phyloP scores from a whole-genome alignment of 176 grass and related monocot genomes.

The Otatea glauca region DNA sequence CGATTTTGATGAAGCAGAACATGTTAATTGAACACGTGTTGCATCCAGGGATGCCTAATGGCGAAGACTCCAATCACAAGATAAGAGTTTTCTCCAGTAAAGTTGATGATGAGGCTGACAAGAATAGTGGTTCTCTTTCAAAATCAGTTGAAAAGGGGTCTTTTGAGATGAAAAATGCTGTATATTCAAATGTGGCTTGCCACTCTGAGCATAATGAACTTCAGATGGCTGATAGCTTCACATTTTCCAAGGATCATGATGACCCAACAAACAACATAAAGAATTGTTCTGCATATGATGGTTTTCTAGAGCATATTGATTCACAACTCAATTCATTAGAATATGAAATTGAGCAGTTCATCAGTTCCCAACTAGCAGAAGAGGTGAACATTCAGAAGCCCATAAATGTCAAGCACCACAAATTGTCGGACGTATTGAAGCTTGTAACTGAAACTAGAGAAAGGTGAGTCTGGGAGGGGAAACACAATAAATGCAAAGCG shows the following conservation, averaged over 20 bases:
- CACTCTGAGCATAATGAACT: slow-evolving; percentile 24
- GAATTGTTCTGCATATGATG: slow-evolving; percentile 40
- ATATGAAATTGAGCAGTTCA: slow-evolving; percentile 67
- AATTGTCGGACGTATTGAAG: slow-evolving; percentile 65
- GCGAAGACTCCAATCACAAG: slow-evolving; percentile 34
- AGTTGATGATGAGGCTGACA: slow-evolving; percentile 30
- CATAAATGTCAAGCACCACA: slow-evolving; percentile 44
- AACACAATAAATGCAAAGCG: not conserved
- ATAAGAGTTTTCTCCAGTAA: slow-evolving; percentile 53
- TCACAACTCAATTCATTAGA: slow-evolving; percentile 62
- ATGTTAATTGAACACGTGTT: slow-evolving; percentile 75
- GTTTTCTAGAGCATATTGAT: slow-evolving; percentile 68
- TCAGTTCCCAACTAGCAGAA: slow-evolving; percentile 46
- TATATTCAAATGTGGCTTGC: not conserved
- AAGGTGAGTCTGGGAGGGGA: slow-evolving; percentile 55
- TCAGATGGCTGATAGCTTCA: slow-evolving; percentile 24
- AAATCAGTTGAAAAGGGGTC: slow-evolving; percentile 35
- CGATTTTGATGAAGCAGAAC: slow-evolving; percentile 85
- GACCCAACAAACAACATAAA: slow-evolving; percentile 31
- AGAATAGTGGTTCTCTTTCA: not conserved
- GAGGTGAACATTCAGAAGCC: slow-evolving; percentile 41
- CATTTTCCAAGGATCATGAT: slow-evolving; percentile 31
- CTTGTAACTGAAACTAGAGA: slow-evolving; percentile 78
- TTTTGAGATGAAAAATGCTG: slow-evolving; percentile 13
- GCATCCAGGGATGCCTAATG: slow-evolving; percentile 33